Evolutionary conservation across 2,329 filamentous ascomycete genomes (phyloP), one percentile per base, ranked within the genome.

Genomic region (Botrytis galanthina): DNA sequence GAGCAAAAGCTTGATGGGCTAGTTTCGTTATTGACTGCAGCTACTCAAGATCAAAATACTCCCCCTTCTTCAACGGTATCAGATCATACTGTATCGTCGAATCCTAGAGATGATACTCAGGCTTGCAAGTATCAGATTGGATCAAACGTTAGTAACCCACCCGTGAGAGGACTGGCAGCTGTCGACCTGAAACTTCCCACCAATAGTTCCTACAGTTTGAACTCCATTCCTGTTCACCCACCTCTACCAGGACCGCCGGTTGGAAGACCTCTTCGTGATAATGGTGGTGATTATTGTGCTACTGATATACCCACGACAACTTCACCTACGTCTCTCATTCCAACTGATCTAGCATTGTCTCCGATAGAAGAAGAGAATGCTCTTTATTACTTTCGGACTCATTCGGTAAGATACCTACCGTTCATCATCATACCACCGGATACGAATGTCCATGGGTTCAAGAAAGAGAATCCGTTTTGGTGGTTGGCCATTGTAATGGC

Each of bases 401-500:
- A 83, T 29, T 81, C 81, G 81, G 80, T 86, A 6, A 79, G 78
- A 0, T 83, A 82, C 68, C 84, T 86, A 29, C 86, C 86, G 0
- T 85, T 86, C 69, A 80, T 87, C 63, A 78, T 84, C 62, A 75
- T 88, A 0, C 80, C 82, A 0, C 73, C 80, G 0, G 79, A 81
- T 26, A 80, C 81, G 68, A 83, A 82, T 0, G 82, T 84, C 4
- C 77, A 80, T 51, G 75, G 80, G n/a, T 79, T 89, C 1, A 82
- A 79, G 3, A 78, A 78, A 14, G 79, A 83, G 29, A 79, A 82
- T 4, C 87, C 88, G 0, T 87, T 87, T 68, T 76, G 88, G 8
- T 88, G 85, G 84, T 77, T 86, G 14, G 84, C 83, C 51, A 86
- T 89, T 64, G 82, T 85, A 77, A 82, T 85, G 57, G 78, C 87